phyloP scores from a whole-genome alignment of 2,329 filamentous ascomycete species.

The Aschersonia sp. region DNA sequence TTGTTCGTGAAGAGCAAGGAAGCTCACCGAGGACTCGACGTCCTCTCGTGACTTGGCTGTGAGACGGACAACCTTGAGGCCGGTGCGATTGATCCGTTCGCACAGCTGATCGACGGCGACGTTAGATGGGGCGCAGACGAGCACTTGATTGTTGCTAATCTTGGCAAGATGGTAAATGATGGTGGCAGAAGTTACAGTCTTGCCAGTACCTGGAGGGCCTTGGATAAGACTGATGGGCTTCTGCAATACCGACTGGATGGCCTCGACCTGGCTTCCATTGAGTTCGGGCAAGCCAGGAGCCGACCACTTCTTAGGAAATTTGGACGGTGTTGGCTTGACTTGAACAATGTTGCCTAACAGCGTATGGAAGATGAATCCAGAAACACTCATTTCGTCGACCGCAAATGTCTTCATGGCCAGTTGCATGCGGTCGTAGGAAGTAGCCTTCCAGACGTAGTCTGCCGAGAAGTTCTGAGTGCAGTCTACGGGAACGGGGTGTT shows the following conservation, averaged over 20 bases:
- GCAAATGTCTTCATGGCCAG: constrained; percentile 98
- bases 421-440: constrained; percentile 98
- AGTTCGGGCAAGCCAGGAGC: constrained; percentile 88
- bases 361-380: constrained; percentile 96
- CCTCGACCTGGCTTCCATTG: constrained; percentile 89
- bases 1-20: constrained; percentile 90
- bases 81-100: constrained; percentile 88
- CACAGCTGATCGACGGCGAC: constrained; percentile 97
- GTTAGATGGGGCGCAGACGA: constrained; percentile 96
- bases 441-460: constrained; percentile 99
- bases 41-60: constrained; percentile 99
- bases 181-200: constrained; percentile 95
- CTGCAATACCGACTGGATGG: constrained; percentile 88
- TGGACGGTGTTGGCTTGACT: constrained; percentile 87
- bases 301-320: constrained; percentile 92
- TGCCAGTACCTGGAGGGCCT: constrained; percentile 90
- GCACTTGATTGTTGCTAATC: constrained; percentile 83
- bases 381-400: constrained; percentile 94
- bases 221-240: constrained; percentile 93
- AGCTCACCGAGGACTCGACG: constrained; percentile 95
- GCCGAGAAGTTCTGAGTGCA: constrained; percentile 97
- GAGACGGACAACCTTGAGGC: constrained; percentile 89
- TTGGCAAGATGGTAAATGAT: constrained; percentile 97
- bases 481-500: constrained; percentile 62
- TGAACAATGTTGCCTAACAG: constrained; percentile 91